A percentile compares a stretch with the other conserved stretches of the same genome.
These are phyloP conservation scores for Rubia balearica DNA, from an alignment of 305 asterid genomes.

Conservation along the genomic window DNA sequence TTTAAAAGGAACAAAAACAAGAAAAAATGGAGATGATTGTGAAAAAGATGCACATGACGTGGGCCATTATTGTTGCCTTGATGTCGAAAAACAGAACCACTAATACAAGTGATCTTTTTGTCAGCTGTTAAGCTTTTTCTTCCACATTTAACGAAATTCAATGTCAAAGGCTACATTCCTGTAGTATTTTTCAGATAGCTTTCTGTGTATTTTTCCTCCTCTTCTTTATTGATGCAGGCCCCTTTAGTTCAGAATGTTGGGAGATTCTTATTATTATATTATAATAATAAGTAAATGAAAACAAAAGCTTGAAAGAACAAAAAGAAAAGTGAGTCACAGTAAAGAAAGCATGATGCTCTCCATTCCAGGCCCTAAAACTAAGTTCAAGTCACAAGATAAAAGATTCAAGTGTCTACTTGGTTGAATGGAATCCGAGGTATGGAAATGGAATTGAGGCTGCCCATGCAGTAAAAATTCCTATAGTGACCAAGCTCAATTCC, in stretches of 20 bases:
- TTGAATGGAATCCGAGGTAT: too few species aligned
- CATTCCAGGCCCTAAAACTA: neutral
- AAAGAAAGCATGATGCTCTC: neutral
- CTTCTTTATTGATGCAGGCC: neutral
- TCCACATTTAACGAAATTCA: neutral
- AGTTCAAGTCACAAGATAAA: neutral
- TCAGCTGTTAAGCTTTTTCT: conserved; percentile 4
- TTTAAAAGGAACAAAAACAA: neutral
- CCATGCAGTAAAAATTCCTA: neutral
- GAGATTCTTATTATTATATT: conserved; percentile 2
- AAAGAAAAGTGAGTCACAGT: neutral
- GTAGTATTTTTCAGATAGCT: neutral
- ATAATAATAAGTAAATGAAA: neutral
- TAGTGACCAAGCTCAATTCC: neutral
- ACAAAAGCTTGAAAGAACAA: neutral
- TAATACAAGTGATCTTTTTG: conserved; percentile 8
- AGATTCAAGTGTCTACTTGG: neutral
- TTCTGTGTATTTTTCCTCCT: neutral
- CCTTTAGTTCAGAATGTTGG: neutral
- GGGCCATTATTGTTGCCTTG: neutral
- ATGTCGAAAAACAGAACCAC: conserved; percentile 11
- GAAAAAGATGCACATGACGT: conserved; percentile 11
- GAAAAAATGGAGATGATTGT: neutral
- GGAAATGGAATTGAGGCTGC: neutral
- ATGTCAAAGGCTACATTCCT: neutral